Conservation (phyloP, 1,139 yeast genomes). For the Eremothecium sinecaudum region DNA sequence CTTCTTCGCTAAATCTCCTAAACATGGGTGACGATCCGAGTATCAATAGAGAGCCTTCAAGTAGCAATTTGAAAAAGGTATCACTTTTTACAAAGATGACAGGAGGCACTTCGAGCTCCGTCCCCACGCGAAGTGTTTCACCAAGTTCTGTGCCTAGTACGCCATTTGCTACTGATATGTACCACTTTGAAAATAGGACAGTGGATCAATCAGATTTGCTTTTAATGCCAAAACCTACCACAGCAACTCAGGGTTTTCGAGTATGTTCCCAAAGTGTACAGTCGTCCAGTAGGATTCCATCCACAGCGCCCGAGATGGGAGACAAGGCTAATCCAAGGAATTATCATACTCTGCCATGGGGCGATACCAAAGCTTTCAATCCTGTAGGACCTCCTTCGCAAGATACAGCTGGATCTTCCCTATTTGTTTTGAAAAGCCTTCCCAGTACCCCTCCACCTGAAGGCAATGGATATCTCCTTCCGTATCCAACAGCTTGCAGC, state of each 20-base stretch:
- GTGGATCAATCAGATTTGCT: background rate
- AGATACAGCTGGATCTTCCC: background rate
- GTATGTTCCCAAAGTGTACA: background rate
- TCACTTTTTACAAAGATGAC: background rate
- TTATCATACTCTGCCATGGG: background rate
- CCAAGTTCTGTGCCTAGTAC: background rate
- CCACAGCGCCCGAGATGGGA: slow-evolving; percentile 3
- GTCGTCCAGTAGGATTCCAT: background rate
- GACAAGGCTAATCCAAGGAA: background rate
- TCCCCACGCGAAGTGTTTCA: background rate
- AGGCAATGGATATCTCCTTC: too few species aligned
- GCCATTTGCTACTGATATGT: background rate
- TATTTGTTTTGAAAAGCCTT: background rate
- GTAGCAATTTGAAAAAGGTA: slow-evolving; percentile 5
- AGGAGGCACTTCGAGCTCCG: background rate
- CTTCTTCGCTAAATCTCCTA: background rate
- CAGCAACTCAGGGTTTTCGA: background rate
- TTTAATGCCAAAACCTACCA: background rate
- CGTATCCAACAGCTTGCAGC: too few species aligned
- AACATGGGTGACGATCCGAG: background rate
- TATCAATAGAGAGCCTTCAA: background rate
- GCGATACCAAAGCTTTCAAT: background rate
- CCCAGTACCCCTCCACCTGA: background rate
- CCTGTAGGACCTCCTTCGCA: background rate
- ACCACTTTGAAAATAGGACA: background rate